phyloP scores from a whole-genome alignment of 495 filamentous ascomycete species.

The Annulohypoxylon nitens region DNA sequence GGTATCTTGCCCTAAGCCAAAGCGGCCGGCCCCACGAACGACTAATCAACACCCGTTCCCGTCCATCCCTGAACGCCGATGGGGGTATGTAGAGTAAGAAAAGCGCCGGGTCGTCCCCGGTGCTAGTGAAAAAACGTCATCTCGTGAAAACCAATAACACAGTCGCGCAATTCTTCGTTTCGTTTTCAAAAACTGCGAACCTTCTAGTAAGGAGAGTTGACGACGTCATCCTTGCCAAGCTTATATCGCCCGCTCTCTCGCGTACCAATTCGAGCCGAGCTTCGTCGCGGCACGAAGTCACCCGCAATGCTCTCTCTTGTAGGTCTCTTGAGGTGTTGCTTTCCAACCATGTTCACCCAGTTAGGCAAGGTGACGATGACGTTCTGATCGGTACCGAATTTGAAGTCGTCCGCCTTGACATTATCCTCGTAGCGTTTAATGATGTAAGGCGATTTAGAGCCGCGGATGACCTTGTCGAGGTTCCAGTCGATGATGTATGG shows the following conservation, averaged over 20 bases:
- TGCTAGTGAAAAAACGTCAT: conserved; percentile 18
- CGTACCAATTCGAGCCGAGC: conserved; percentile 61
- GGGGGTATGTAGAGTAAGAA: conserved; percentile 43
- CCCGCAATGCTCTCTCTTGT: conserved; percentile 88
- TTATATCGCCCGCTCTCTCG: conserved; percentile 66
- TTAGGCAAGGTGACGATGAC: conserved; percentile 97
- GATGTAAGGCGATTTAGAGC: conserved; percentile 86
- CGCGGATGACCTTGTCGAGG: conserved; percentile 84
- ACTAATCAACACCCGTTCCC: conserved; percentile 25
- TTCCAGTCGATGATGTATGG: conserved; percentile 98
- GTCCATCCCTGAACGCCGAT: conserved; percentile 33
- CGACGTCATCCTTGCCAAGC: conserved; percentile 80
- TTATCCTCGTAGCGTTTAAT: conserved; percentile 97
- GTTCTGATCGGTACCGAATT: conserved; percentile 95
- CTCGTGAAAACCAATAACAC: conserved; percentile 22
- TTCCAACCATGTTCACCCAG: conserved; percentile 96
- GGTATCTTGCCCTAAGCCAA: conserved; percentile 47
- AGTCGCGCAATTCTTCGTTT: conserved; percentile 8
- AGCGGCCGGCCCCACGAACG: conserved; percentile 10
- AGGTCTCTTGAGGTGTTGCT: conserved; percentile 84
- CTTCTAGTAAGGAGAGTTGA: conserved; percentile 86
- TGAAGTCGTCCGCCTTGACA: conserved; percentile 99
- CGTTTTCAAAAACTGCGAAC: no score
- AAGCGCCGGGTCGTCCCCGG: conserved; percentile 19
- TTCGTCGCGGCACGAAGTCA: conserved; percentile 66